Evolutionary conservation across 495 filamentous ascomycete species (phyloP).

Genomic region (Hypoxylon fuscum): DNA sequence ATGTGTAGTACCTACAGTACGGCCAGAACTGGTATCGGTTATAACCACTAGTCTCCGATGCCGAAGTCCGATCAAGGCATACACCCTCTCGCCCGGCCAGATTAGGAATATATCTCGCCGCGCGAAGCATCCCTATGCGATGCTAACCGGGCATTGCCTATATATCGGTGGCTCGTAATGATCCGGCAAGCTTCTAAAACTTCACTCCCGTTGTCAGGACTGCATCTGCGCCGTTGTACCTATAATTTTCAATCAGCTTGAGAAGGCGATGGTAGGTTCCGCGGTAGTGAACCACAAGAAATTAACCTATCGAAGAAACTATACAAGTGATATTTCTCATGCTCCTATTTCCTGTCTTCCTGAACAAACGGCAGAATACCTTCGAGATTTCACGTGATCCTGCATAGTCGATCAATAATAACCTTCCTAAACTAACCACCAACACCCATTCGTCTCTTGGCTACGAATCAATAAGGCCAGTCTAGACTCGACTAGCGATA

Average conservation of each 20-base stretch:
- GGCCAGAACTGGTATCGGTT: conserved; percentile 42
- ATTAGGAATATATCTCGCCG: conserved; percentile 1
- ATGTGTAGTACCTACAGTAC: not conserved
- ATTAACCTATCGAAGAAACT: too few relatives aligned
- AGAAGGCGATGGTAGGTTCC: too few relatives aligned
- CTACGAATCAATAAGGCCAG: conserved; percentile 10
- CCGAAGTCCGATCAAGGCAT: conserved; percentile 57
- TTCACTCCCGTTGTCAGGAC: conserved; percentile 1
- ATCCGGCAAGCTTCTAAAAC: conserved; percentile 32
- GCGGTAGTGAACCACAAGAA: too few relatives aligned
- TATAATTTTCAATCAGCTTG: too few relatives aligned
- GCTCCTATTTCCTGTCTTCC: too few relatives aligned
- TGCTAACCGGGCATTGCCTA: conserved; percentile 32
- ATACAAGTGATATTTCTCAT: not conserved
- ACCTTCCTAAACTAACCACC: conserved; percentile 20
- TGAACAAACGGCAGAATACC: too few relatives aligned
- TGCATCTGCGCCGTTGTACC: too few relatives aligned
- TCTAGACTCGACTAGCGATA: conserved; percentile 24
- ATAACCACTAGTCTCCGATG: conserved; percentile 47
- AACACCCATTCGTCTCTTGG: not conserved
- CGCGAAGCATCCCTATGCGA: conserved; percentile 26
- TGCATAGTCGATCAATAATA: conserved; percentile 11
- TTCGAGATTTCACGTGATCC: conserved; percentile 17
- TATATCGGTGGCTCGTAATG: conserved; percentile 28
- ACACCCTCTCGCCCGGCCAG: conserved; percentile 50